These are phyloP conservation scores for Nannochloropsis oceanica DNA, from an alignment of 108 stramenopile species.

Conservation along the genomic window DNA sequence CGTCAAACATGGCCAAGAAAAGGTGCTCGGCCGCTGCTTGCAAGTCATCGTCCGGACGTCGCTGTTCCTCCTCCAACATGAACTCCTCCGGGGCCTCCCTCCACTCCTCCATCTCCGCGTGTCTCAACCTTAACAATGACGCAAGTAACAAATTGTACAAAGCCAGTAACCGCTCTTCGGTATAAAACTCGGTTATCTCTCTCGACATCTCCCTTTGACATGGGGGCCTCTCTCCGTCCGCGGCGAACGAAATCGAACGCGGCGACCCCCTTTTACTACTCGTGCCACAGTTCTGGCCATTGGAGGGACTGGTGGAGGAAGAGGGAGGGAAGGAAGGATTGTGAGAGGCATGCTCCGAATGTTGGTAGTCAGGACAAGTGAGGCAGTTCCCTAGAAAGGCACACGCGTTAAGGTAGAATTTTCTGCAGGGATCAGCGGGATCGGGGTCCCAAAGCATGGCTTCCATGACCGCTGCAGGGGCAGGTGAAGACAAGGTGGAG, in stretches of 20 bases:
- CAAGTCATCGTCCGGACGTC: not conserved
- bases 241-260: too few species aligned
- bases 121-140: not conserved
- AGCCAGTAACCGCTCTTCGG: not conserved
- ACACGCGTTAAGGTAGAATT: not conserved
- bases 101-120: not conserved
- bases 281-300: too few species aligned
- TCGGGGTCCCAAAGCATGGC: not conserved
- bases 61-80: not conserved
- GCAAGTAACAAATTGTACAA: not conserved
- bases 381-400: not conserved
- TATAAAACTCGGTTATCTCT: not conserved
- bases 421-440: not conserved
- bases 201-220: too few species aligned
- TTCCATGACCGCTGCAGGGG: not conserved
- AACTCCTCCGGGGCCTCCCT: not conserved
- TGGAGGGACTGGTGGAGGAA: not conserved
- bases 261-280: too few species aligned
- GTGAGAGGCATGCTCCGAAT: not conserved
- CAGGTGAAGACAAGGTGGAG: too few species aligned
- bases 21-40: not conserved
- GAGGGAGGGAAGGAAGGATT: not conserved
- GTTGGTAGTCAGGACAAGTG: not conserved
- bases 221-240: too few species aligned
- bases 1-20: not conserved